A percentile compares a stretch with the other conserved stretches of the same genome.
phyloP scores from a whole-genome alignment of 306 rosid species.

The Quercus wislizeni region DNA sequence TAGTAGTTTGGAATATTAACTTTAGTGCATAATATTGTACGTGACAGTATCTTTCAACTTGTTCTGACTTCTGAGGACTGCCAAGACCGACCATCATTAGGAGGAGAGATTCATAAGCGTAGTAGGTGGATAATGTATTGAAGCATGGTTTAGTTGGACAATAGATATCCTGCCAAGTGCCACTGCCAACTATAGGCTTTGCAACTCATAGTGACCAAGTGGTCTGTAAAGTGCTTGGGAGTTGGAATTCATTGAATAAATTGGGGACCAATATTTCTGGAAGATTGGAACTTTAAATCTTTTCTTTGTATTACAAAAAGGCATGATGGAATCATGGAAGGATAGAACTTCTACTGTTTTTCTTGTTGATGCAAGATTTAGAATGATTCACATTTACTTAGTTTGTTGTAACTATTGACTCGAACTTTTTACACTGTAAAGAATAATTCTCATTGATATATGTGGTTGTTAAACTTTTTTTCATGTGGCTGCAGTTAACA shows the following conservation, averaged over 20 bases:
- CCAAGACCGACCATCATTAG: background rate
- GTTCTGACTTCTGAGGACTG: background rate
- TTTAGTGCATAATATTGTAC: background rate
- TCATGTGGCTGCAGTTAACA: too few species aligned
- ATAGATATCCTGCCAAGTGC: too few species aligned
- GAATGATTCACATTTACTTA: background rate
- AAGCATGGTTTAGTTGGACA: background rate
- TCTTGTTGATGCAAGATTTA: background rate
- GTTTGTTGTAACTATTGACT: too few species aligned
- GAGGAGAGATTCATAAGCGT: background rate
- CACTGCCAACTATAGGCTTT: background rate
- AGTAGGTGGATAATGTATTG: background rate
- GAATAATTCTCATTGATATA: too few species aligned
- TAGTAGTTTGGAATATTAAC: slow-evolving; percentile 38
- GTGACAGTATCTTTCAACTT: background rate
- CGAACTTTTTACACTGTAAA: too few species aligned
- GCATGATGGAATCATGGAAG: background rate
- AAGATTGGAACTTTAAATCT: background rate
- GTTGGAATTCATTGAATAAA: background rate
- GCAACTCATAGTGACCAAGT: slow-evolving; percentile 6
- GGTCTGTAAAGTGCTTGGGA: background rate
- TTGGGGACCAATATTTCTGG: background rate
- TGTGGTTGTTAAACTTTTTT: too few species aligned
- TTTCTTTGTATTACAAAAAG: background rate
- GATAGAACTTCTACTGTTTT: background rate